These are phyloP conservation scores for Backusella australiensis DNA, from an alignment of 192 early-diverging fungal species.

Conservation along the genomic window DNA sequence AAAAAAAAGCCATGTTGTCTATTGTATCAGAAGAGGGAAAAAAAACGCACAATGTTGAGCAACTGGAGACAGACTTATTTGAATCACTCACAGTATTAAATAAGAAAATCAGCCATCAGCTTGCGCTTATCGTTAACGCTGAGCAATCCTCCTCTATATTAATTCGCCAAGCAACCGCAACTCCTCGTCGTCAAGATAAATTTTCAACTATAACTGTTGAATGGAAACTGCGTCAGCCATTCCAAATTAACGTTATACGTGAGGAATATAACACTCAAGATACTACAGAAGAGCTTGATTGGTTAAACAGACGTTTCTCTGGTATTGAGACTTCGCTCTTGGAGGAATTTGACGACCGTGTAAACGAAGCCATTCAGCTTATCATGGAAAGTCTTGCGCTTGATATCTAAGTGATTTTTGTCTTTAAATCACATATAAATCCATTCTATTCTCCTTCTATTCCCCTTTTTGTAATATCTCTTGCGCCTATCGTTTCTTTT, in stretches of 20 bases:
- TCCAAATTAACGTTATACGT: slow-evolving; percentile 12
- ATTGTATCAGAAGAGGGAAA: not conserved
- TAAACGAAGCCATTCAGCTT: not conserved
- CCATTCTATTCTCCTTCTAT: not conserved
- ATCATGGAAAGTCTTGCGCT: slow-evolving; percentile 7
- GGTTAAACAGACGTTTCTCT: not conserved
- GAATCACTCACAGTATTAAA: slow-evolving; percentile 12
- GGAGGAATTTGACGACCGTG: slow-evolving; percentile 3
- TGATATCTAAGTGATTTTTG: not conserved
- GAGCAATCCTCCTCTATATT: slow-evolving; percentile 16
- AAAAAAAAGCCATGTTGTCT: slow-evolving; percentile 1
- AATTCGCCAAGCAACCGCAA: slow-evolving; percentile 15
- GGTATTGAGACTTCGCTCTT: not conserved
- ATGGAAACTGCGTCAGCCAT: slow-evolving; percentile 15
- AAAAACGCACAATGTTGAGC: not conserved
- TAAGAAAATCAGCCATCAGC: slow-evolving; percentile 19
- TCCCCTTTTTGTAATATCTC: not conserved
- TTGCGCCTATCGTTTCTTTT: not conserved
- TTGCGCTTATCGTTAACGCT: slow-evolving; percentile 24
- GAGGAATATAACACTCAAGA: not conserved
- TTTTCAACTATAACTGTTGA: slow-evolving; percentile 8
- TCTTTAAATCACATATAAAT: not conserved
- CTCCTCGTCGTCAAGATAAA: not conserved
- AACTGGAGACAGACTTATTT: not conserved
- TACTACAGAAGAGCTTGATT: not conserved